Evolutionary conservation across 2,329 filamentous ascomycete species (phyloP), one percentile per base, ranked within the genome.

Genomic region (Didymella sp.): DNA sequence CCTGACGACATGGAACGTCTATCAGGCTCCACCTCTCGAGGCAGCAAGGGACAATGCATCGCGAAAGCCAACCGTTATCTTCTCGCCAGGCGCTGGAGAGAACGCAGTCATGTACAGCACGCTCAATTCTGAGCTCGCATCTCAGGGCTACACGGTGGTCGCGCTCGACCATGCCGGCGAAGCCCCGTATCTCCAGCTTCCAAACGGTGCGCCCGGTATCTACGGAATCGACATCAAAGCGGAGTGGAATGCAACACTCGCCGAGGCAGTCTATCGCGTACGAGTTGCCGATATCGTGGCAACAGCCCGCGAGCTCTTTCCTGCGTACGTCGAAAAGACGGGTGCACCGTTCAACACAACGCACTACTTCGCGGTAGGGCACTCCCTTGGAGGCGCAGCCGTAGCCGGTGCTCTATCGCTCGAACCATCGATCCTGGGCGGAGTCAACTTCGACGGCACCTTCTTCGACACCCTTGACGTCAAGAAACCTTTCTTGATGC

Each of bases 371-470:
- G 40, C 54, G 2, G 37, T 68, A 7, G 68, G 68, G 9, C 64
- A 68, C 33, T 67, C 63, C 2, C 27, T 66, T 22, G 68, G 68
- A 15, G 68, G 64, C 2, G 55, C 64, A n/a, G 64, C 56, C 35
- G 51, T 65, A 13, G 61, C 57, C 4, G 58, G 51, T 19, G 33
- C 58, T 4, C 31, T 62, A 33, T 44, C 51, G 2, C 24, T 49
- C 13, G 51, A 61, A 15, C 30, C 30, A 2, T 46, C 56, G 11
- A 58, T 68, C 21, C 33, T 62, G 12, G 68, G 59, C 13, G 63
- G 59, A 13, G 31, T 63, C 6, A 68, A 68, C 30, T 55, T 67
- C 13, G 64, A 68, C 41, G 68, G 65, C 25, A 52, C 51, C 2
- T 67, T 61, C 48, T 40, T 63, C 41, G 57, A 64, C 15, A 28